Evolutionary conservation across 192 early-diverging fungal genomes (phyloP).

Genomic region (Diversispora eburnea): DNA sequence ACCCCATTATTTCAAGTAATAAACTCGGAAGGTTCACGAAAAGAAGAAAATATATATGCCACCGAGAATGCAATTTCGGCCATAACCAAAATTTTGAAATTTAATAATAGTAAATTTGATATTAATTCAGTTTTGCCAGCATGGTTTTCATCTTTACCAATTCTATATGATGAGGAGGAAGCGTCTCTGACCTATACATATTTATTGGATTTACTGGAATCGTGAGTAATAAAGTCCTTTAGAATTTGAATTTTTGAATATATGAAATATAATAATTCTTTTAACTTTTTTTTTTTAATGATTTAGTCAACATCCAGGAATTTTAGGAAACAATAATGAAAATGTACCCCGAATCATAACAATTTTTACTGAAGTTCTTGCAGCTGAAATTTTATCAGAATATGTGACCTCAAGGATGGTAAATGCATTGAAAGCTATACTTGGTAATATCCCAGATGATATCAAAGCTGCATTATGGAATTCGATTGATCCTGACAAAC

Average conservation of each 20-base stretch:
- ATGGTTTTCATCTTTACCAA: slow-evolving; percentile 82
- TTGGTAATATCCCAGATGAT: slow-evolving; percentile 43
- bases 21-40: slow-evolving; percentile 59
- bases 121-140: slow-evolving; percentile 55
- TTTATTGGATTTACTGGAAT: slow-evolving; percentile 67
- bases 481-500: slow-evolving; percentile 51
- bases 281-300: neutral
- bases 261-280: neutral
- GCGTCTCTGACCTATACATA: slow-evolving; percentile 74
- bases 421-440: slow-evolving; percentile 48
- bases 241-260: neutral
- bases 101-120: slow-evolving; percentile 59
- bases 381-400: slow-evolving; percentile 46
- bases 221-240: slow-evolving; percentile 34
- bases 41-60: slow-evolving; percentile 73
- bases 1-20: slow-evolving; percentile 71
- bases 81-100: slow-evolving; percentile 82
- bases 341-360: slow-evolving; percentile 60
- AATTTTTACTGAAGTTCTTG: slow-evolving; percentile 61
- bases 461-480: slow-evolving; percentile 53
- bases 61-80: slow-evolving; percentile 95
- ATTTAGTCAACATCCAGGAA: slow-evolving; percentile 55
- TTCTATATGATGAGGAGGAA: slow-evolving; percentile 87
- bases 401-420: slow-evolving; percentile 50
- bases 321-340: slow-evolving; percentile 58